Conservation (phyloP, 192 early-diverging fungal genomes). For the Podila epicladia region DNA sequence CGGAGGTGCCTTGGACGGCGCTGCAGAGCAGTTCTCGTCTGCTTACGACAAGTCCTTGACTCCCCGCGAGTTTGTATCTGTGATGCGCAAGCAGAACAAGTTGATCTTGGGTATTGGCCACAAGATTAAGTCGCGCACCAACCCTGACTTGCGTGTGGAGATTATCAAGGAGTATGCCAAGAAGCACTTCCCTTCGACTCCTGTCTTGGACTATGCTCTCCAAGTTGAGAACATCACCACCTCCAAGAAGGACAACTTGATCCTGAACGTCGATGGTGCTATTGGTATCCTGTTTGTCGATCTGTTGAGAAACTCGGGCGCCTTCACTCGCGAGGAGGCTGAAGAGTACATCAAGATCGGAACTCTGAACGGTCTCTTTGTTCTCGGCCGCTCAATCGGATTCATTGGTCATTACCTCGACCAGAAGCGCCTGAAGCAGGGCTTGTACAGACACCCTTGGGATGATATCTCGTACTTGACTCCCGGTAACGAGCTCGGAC, state of each 20-base stretch:
- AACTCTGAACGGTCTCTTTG: constrained; percentile 95
- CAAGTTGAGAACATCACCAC: constrained; percentile 95
- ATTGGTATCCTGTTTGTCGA: constrained; percentile 96
- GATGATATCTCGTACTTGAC: constrained; percentile 92
- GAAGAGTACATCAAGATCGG: constrained; percentile 96
- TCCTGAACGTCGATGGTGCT: constrained; percentile 92
- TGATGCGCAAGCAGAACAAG: constrained; percentile 95
- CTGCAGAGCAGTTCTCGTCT: constrained; percentile 85
- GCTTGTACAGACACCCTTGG: constrained; percentile 96
- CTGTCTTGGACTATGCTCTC: constrained; percentile 92
- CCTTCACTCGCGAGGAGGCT: constrained; percentile 91
- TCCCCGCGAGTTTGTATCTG: constrained; percentile 91
- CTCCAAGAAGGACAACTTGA: constrained; percentile 96
- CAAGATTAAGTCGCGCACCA: constrained; percentile 98
- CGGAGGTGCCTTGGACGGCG: constrained; percentile 96
- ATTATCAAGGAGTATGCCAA: constrained; percentile 93
- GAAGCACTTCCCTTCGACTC: constrained; percentile 85
- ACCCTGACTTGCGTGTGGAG: constrained; percentile 95
- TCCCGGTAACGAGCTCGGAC: constrained; percentile 53
- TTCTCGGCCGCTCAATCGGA: constrained; percentile 91
- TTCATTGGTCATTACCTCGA: constrained; percentile 98
- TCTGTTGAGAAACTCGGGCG: constrained; percentile 88
- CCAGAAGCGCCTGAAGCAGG: constrained; percentile 98
- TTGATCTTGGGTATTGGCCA: constrained; percentile 97
- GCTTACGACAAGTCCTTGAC: constrained; percentile 93